A percentile compares a stretch with the other conserved stretches of the same genome.
phyloP scores from a whole-genome alignment of 116 monocot genomes.

The Thalassia testudinum region DNA sequence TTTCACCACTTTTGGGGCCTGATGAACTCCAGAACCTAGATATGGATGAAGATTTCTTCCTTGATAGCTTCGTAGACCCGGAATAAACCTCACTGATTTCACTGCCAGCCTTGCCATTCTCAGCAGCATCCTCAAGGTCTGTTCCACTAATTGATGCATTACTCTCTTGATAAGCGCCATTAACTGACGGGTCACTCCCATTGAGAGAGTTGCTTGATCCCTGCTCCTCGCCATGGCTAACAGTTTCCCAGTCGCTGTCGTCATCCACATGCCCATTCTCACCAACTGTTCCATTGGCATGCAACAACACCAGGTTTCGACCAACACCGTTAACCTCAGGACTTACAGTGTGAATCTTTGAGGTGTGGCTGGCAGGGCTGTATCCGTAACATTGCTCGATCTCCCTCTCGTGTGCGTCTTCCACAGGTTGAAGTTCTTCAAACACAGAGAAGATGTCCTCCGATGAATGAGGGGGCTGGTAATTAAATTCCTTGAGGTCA shows the following conservation, averaged over 20 bases:
- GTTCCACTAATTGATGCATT: constrained; percentile 53
- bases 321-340: constrained; percentile 31
- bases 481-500: constrained; percentile 48
- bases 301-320: constrained; percentile 10
- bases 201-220: constrained; percentile 56
- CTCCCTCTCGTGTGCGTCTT: constrained; percentile 38
- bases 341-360: constrained; percentile 25
- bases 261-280: constrained; percentile 30
- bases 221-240: constrained; percentile 39
- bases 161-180: constrained; percentile 37
- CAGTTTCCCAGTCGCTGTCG: constrained; percentile 76
- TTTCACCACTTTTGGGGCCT: constrained; percentile 19
- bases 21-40: constrained; percentile 58
- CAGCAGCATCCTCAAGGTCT: constrained; percentile 36
- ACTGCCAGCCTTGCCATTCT: constrained; percentile 23
- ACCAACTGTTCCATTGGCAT: constrained; percentile 12
- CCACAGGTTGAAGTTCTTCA: constrained; percentile 53
- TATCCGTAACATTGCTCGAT: constrained; percentile 34
- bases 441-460: constrained; percentile 74
- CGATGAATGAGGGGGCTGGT: constrained; percentile 53
- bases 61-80: constrained; percentile 24
- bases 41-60: constrained; percentile 49
- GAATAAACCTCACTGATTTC: constrained; percentile 62
- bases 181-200: constrained; percentile 57
- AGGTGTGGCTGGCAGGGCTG: constrained; percentile 24